Conservation (phyloP, 768 basidiomycete genomes). For the Clitopilus hobsonii region DNA sequence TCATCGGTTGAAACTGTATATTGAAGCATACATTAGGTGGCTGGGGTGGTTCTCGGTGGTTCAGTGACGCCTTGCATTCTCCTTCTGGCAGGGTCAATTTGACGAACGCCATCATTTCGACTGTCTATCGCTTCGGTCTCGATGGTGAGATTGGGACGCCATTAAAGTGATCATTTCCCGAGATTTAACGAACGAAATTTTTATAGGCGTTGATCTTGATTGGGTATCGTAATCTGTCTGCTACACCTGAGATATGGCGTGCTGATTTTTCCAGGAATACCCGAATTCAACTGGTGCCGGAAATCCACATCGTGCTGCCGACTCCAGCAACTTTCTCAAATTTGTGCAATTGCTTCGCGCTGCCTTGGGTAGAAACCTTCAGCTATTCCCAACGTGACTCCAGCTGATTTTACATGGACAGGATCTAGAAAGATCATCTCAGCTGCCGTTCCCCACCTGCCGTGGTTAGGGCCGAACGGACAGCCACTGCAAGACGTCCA, state of each 20-base stretch:
- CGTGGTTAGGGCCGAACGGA: constrained; percentile 64
- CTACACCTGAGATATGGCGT: constrained; percentile 25
- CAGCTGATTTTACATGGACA: constrained; percentile 40
- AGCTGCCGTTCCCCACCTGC: constrained; percentile 63
- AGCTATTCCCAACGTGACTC: constrained; percentile 1
- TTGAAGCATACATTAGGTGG: constrained; percentile 34
- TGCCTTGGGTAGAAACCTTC: constrained; percentile 37
- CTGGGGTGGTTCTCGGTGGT: constrained; percentile 66
- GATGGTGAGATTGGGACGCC: constrained; percentile 68
- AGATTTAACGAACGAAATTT: no score
- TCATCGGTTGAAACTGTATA: background rate
- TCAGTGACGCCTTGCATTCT: constrained; percentile 53
- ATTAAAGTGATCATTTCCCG: no score
- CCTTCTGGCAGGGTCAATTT: constrained; percentile 47
- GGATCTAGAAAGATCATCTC: constrained; percentile 58
- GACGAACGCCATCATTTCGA: constrained; percentile 43
- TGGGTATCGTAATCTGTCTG: constrained; percentile 34
- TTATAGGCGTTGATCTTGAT: constrained; percentile 47
- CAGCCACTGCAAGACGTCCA: constrained; percentile 58
- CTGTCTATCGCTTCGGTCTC: constrained; percentile 55
- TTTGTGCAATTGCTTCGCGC: constrained; percentile 56
- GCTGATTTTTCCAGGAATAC: constrained; percentile 53
- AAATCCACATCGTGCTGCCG: constrained; percentile 50
- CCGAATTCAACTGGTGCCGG: constrained; percentile 60
- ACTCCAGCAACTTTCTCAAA: constrained; percentile 59